Conservation (phyloP, 176 grass and related monocot genomes). For the Aegilops longissima region DNA sequence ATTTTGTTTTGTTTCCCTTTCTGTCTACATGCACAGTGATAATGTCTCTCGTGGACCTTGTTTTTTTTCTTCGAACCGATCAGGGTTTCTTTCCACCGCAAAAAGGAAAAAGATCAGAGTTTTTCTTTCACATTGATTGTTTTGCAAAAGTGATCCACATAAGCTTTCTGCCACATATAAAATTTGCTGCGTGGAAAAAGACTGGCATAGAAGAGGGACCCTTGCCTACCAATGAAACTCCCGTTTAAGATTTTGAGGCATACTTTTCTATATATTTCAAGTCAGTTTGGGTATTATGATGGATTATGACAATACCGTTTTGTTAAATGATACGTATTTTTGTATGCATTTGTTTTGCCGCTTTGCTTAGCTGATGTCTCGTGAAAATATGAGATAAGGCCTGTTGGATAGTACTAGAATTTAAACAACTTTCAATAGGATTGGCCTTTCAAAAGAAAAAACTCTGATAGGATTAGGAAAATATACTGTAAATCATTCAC, state of each 20-base stretch:
- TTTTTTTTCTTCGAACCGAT: not conserved
- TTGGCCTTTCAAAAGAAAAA: not conserved
- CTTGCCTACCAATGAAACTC: not conserved
- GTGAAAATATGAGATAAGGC: not conserved
- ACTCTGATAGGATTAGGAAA: not conserved
- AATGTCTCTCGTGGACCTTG: not conserved
- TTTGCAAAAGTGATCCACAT: not conserved
- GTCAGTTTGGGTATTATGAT: not conserved
- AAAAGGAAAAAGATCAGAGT: not conserved
- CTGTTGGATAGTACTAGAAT: not conserved
- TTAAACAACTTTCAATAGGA: not conserved
- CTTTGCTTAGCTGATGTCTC: not conserved
- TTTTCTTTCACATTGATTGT: not conserved
- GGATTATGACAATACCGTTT: not conserved
- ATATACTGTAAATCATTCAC: not conserved
- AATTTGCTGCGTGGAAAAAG: slow-evolving; percentile 37
- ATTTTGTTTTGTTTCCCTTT: not conserved
- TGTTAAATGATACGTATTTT: not conserved
- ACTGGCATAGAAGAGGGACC: not conserved
- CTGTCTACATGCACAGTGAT: not conserved
- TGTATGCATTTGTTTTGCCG: not conserved
- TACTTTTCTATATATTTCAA: not conserved
- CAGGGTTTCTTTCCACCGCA: not conserved
- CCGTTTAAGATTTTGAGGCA: not conserved
- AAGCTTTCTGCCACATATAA: slow-evolving; percentile 15